Percentiles rank a stretch among this genome's conserved stretches.
Evolutionary conservation across 495 filamentous ascomycete genomes (phyloP).

Genomic region (Penicillium tannophilum): DNA sequence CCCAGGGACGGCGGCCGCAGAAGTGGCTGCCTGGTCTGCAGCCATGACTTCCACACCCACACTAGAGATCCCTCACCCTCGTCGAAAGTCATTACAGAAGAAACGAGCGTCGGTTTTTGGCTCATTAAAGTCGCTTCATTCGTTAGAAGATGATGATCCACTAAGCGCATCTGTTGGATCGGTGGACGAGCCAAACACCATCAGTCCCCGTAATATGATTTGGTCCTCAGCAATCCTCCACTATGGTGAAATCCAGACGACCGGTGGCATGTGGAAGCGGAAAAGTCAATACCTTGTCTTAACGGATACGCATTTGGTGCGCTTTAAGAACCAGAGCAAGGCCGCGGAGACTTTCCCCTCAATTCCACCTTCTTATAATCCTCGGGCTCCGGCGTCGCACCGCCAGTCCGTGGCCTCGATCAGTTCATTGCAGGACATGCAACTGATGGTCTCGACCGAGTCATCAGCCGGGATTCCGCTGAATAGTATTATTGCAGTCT

Average conservation of each 20-base stretch:
- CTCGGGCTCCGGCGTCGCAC: slow-evolving; percentile 38
- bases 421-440: slow-evolving; percentile 63
- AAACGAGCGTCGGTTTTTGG: slow-evolving; percentile 58
- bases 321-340: slow-evolving; percentile 74
- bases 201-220: slow-evolving; percentile 36
- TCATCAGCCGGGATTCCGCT: slow-evolving; percentile 60
- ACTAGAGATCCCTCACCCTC: slow-evolving; percentile 34
- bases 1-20: slow-evolving; percentile 36
- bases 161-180: slow-evolving; percentile 39
- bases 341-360: slow-evolving; percentile 66
- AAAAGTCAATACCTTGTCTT: slow-evolving; percentile 91
- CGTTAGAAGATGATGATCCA: slow-evolving; percentile 52
- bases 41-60: slow-evolving; percentile 26
- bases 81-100: slow-evolving; percentile 51
- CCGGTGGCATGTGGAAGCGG: slow-evolving; percentile 77
- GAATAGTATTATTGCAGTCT: slow-evolving; percentile 74
- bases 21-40: slow-evolving; percentile 25
- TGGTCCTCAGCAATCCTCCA: slow-evolving; percentile 56
- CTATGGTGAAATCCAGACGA: slow-evolving; percentile 78
- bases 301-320: slow-evolving; percentile 78
- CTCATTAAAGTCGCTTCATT: slow-evolving; percentile 55
- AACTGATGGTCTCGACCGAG: slow-evolving; percentile 53
- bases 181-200: slow-evolving; percentile 33
- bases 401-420: slow-evolving; percentile 61
- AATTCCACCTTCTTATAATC: slow-evolving; percentile 46